Base-by-base conservation (phyloP, 306 rosid genomes). In the Senna tora region DNA sequence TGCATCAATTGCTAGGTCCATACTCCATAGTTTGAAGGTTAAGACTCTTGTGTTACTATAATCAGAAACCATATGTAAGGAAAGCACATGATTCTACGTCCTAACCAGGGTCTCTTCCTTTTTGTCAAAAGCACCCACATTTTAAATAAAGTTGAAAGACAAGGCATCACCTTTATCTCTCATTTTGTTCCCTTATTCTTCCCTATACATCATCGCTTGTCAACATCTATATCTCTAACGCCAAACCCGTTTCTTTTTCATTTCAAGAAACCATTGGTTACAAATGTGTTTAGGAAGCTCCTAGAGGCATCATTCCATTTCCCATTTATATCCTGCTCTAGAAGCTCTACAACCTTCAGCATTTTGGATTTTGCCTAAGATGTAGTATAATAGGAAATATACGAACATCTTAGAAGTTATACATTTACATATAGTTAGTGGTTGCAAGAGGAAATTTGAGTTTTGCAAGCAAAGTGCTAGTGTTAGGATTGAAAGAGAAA, bases 41-140 rank as follows among this genome's bases (percentile, higher is more conserved):
- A 65, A 19, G 46, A 5, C 66, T 8, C 46, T 7, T 9, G 16
- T 7, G 4, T 0, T 8, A 19, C 30, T 30, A 8, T 33, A 59
- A 50, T 33, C 62, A 28, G 16, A 25, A 65, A 64, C 43, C 50
- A 9, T 22, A 59, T 60, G 50, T 56, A 58, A 70, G 55, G 75
- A 81, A 80, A 75, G 90, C 84, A 90, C 92, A 79, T 71, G 96
- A 90, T 90, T 81, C 92, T 49, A 46, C 55, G 57, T 66, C 86
- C 71, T 30, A 71, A 21, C 63, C 36, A 6, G 67, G 91, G 72
- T 53, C 72, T 84, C 77, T 22, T 38, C 79, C 80, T 60, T 79
- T 85, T 73, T 69, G 82, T 80, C 80, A 83, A 87, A 85, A 87
- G 87, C 81, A 71, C 20, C 55, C 83, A 63, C 87, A 75, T 87